Evolutionary conservation across 108 stramenopile species (phyloP), one percentile per base, ranked within the genome.

Genomic region (Conticribra guillardii): DNA sequence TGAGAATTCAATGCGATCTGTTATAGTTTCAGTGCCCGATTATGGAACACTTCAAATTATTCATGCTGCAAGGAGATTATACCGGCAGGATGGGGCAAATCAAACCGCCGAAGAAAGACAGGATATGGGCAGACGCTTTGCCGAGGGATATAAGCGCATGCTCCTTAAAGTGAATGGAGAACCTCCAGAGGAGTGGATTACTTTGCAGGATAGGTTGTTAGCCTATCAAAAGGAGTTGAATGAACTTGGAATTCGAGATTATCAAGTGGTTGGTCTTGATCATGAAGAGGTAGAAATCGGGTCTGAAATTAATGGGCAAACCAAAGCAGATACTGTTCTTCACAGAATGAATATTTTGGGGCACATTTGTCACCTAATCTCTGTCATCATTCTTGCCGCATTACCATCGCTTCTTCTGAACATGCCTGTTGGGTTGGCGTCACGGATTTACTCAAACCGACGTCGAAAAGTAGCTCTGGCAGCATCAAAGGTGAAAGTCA

Each of bases 21-120:
- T 97, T 18, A 92, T 99, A 65, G 96, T 99, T 7, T 90, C 95
- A 24, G 88, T 96, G 32, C 95, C 96, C 29, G 97, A 99, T 73
- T 97, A 97, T 84, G 92, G 96, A 51, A 91, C 86, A 14, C 64
- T 97, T 56, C 87, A 96, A 73, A 49, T 97, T 18, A 89, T 99
- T 52, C 96, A 98, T 80, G 97, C 96, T 0, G 96, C 96, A 18
- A 79, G 98, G 37, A 81, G 98, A 61, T 75, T 99, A 22, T 99
- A 87, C 52, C 89, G 89, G 45, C 51, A 64, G 41, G 65, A 61
- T 61, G 59, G 37, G 9, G 59, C 41, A 41, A 80, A 72, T 32
- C 89, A 77, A 67, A 86, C 56, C 33, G 88, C 82, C 44, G 54
- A 80, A 54, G 59, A 76, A 53, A 96, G 97, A 76, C 97, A 97